Percentiles rank a stretch among this genome's conserved stretches.
Evolutionary conservation across 2,329 filamentous ascomycete species (phyloP).

Genomic region (Scedosporium dehoogii): DNA sequence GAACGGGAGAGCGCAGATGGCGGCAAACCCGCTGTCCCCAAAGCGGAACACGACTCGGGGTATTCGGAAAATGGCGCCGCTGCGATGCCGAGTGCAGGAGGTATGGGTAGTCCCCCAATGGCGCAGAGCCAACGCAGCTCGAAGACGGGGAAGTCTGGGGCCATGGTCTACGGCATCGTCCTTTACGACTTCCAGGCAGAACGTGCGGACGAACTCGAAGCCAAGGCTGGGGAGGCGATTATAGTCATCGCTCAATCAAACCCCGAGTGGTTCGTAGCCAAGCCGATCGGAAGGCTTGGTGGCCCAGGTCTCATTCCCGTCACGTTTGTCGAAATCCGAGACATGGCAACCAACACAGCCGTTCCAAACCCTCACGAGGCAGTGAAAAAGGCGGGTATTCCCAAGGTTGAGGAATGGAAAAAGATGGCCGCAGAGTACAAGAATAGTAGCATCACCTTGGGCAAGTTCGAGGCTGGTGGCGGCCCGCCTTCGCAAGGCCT

Average conservation of each 20-base stretch:
- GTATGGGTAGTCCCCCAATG: conserved; percentile 7
- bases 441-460: conserved; percentile 94
- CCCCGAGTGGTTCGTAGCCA: conserved; percentile 97
- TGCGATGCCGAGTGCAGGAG: not conserved
- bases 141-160: conserved; percentile 47
- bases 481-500: conserved; percentile 32
- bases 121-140: conserved; percentile 33
- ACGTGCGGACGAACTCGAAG: conserved; percentile 89
- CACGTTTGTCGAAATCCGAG: conserved; percentile 90
- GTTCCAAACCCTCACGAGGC: conserved; percentile 77
- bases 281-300: conserved; percentile 94
- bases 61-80: conserved; percentile 53
- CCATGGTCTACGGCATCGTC: conserved; percentile 94
- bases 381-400: conserved; percentile 79
- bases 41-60: conserved; percentile 75
- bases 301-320: conserved; percentile 93
- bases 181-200: conserved; percentile 96
- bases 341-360: conserved; percentile 79
- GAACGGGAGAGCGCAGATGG: conserved; percentile 76
- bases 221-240: conserved; percentile 90
- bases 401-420: conserved; percentile 97
- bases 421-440: conserved; percentile 99
- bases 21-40: conserved; percentile 31
- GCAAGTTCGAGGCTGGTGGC: conserved; percentile 67
- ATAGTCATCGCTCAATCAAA: conserved; percentile 98